phyloP scores from a whole-genome alignment of 2,329 filamentous ascomycete species.

The Lasiodiplodia hormozganensis region DNA sequence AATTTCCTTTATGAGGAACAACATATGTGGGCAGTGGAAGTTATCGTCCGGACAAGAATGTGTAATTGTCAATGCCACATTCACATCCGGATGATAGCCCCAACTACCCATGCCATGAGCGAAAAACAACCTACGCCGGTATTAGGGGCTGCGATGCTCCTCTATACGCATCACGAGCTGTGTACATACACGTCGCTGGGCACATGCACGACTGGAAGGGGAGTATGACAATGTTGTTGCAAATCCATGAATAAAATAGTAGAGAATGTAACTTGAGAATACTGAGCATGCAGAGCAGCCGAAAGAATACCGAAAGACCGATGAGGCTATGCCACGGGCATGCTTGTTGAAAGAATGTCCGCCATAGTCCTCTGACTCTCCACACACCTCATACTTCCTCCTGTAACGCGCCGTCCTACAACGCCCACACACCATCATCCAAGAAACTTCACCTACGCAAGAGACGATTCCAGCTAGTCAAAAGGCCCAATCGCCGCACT shows the following conservation, averaged over 20 bases:
- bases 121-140: no score
- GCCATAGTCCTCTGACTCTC: no score
- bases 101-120: no score
- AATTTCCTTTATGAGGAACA: no score
- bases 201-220: neutral
- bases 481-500: slow-evolving; percentile 36
- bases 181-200: no score
- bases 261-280: neutral
- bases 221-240: neutral
- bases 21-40: no score
- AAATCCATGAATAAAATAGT: neutral
- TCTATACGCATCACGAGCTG: neutral
- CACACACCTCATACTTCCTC: no score
- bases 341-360: neutral
- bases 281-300: neutral
- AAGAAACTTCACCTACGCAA: neutral
- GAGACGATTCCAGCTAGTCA: slow-evolving; percentile 23
- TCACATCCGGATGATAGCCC: no score
- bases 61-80: no score
- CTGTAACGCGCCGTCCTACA: neutral
- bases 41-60: no score
- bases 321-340: neutral
- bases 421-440: neutral
- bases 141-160: no score
- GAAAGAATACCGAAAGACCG: neutral